A percentile compares a stretch with the other conserved stretches of the same genome.
Evolutionary conservation across 345 rosid genomes (phyloP).

Genomic region (Crucihimalaya himalaica): DNA sequence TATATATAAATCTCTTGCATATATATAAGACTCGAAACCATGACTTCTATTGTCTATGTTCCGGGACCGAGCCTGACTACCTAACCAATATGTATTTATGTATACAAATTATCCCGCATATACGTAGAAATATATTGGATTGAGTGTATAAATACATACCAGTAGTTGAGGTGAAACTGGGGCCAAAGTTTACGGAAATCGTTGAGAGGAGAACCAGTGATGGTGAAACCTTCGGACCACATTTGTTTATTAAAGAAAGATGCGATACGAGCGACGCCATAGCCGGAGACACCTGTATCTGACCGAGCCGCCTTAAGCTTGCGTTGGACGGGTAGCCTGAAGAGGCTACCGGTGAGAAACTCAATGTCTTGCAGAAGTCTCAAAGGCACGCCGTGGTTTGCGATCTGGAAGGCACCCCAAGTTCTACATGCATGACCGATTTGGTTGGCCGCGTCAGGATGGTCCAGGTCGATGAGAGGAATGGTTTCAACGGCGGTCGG

Average conservation of each 20-base stretch:
- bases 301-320: conserved; percentile 62
- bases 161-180: conserved; percentile 48
- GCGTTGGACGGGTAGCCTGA: conserved; percentile 59
- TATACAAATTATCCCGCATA: neutral
- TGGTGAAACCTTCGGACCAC: conserved; percentile 98
- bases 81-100: too few relatives aligned
- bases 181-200: conserved; percentile 83
- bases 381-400: conserved; percentile 59
- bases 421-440: conserved; percentile 61
- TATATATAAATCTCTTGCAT: too few relatives aligned
- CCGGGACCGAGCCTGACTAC: too few relatives aligned
- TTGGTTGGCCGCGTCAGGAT: conserved; percentile 44
- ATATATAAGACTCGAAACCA: too few relatives aligned
- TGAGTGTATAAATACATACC: conserved; percentile 48
- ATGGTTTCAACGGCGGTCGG: conserved; percentile 34
- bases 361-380: conserved; percentile 52
- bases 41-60: too few relatives aligned
- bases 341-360: conserved; percentile 54
- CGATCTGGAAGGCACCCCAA: conserved; percentile 77
- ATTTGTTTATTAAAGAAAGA: conserved; percentile 65
- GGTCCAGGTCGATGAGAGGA: conserved; percentile 60
- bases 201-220: conserved; percentile 61
- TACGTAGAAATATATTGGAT: neutral
- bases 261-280: conserved; percentile 72
- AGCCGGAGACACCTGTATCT: conserved; percentile 59